Evolutionary conservation across 2,329 filamentous ascomycete species (phyloP).

Genomic region (Stagonosporopsis tanaceti): DNA sequence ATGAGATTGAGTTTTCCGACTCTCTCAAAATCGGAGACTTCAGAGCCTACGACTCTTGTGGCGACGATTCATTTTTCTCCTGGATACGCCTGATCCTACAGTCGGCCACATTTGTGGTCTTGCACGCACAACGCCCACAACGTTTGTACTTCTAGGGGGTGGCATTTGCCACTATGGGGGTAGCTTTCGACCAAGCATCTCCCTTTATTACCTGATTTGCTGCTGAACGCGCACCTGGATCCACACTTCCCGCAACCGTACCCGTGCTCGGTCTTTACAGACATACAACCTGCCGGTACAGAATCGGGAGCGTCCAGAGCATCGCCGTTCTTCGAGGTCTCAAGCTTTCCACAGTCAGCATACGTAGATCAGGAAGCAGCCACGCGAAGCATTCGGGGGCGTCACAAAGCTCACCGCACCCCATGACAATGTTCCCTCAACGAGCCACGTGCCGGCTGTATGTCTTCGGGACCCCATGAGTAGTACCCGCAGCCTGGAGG

Average conservation of each 20-base stretch:
- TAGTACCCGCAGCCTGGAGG: not conserved
- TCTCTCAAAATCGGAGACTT: slow-evolving; percentile 52
- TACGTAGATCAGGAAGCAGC: too few relatives aligned
- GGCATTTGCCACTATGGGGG: slow-evolving; percentile 26
- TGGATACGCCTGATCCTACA: slow-evolving; percentile 62
- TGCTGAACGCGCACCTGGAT: too few relatives aligned
- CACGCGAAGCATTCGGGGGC: not conserved
- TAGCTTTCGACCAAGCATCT: slow-evolving; percentile 24
- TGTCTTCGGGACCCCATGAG: too few relatives aligned
- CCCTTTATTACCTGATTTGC: not conserved
- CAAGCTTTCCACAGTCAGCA: too few relatives aligned
- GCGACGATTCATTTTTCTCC: slow-evolving; percentile 62
- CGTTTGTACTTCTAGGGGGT: slow-evolving; percentile 19
- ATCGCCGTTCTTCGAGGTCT: too few relatives aligned
- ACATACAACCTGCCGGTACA: too few relatives aligned
- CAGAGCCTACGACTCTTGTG: slow-evolving; percentile 60
- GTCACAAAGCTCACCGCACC: not conserved
- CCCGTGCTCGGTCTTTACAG: too few relatives aligned
- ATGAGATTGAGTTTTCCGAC: slow-evolving; percentile 9
- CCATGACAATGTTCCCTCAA: too few relatives aligned
- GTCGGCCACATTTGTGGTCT: slow-evolving; percentile 57
- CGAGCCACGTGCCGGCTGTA: not conserved
- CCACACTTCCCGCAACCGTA: too few relatives aligned
- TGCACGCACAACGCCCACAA: slow-evolving; percentile 44
- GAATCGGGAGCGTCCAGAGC: too few relatives aligned